A percentile compares a stretch with the other conserved stretches of the same genome.
phyloP scores from a whole-genome alignment of 345 rosid genomes.

The Populus deltoides region DNA sequence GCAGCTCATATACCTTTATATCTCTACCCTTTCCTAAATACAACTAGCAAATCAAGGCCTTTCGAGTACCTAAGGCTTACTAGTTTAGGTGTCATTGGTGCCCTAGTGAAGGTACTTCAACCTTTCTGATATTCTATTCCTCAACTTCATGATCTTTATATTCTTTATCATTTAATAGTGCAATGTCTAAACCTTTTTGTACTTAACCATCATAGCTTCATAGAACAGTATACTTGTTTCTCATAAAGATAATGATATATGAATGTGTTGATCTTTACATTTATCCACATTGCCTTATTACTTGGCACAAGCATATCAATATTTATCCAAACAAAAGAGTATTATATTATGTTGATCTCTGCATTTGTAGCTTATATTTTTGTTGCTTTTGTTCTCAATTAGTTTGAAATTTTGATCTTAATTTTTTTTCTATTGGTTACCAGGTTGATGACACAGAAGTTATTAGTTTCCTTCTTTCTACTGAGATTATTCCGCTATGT shows the following conservation, averaged over 20 bases:
- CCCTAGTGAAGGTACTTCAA: constrained; percentile 82
- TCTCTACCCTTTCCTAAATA: constrained; percentile 89
- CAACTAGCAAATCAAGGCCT: constrained; percentile 95
- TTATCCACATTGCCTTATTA: neutral
- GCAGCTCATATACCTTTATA: constrained; percentile 97
- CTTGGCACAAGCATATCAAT: neutral
- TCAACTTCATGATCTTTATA: neutral
- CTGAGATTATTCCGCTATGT: constrained; percentile 90
- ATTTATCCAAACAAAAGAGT: neutral
- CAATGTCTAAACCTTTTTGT: neutral
- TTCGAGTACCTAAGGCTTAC: constrained; percentile 94
- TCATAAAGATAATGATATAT: neutral
- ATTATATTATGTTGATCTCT: neutral
- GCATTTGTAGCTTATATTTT: neutral
- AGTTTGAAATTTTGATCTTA: neutral
- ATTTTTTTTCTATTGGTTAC: neutral
- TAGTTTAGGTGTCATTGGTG: constrained; percentile 98
- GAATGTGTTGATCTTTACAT: neutral
- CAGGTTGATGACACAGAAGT: constrained; percentile 99
- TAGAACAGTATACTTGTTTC: neutral
- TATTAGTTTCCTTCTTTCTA: constrained; percentile 92
- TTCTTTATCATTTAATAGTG: neutral
- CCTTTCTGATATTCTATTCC: constrained; percentile 1
- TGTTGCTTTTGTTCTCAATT: neutral
- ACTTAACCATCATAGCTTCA: neutral